Percentiles rank a stretch among this genome's conserved stretches.
These are phyloP conservation scores for Russula lepida DNA, from an alignment of 768 basidiomycete species.

Conservation along the genomic window DNA sequence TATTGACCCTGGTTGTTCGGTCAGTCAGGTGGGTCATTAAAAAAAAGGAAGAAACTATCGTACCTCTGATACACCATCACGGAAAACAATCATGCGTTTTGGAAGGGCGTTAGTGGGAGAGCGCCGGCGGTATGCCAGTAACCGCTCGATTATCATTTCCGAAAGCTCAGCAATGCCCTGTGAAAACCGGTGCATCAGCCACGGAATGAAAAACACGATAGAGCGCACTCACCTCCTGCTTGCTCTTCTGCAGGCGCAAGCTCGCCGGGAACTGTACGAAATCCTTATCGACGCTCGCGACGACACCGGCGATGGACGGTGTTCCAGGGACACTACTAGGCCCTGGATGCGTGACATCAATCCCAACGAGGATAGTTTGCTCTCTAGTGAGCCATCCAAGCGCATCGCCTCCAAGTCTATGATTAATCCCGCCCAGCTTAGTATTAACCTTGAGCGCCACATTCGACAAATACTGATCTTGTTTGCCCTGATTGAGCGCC, in stretches of 20 bases:
- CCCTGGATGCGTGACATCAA: conserved; percentile 77
- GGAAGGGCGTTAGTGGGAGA: conserved; percentile 49
- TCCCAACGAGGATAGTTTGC: conserved; percentile 77
- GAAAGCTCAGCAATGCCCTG: conserved; percentile 66
- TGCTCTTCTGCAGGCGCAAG: conserved; percentile 53
- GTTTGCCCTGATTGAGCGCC: conserved; percentile 46
- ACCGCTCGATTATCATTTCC: conserved; percentile 64
- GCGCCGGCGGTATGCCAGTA: conserved; percentile 46
- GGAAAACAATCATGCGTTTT: conserved; percentile 60
- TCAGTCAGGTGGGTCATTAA: background rate
- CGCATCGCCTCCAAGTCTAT: conserved; percentile 46
- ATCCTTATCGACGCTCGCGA: conserved; percentile 59
- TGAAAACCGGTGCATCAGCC: background rate
- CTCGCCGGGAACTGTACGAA: conserved; percentile 78
- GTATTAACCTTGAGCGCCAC: conserved; percentile 76
- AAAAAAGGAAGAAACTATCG: no score
- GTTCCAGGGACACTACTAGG: conserved; percentile 59
- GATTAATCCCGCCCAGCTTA: conserved; percentile 78
- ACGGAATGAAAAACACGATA: no score
- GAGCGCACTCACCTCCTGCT: conserved; percentile 30
- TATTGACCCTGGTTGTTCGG: conserved; percentile 57
- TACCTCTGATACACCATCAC: conserved; percentile 80
- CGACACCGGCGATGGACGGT: conserved; percentile 78
- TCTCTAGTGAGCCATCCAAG: conserved; percentile 58
- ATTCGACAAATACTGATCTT: conserved; percentile 78